Evolutionary conservation across 2,329 filamentous ascomycete species (phyloP), one percentile per base, ranked within the genome.

Genomic region (Aureobasidium namibiae): DNA sequence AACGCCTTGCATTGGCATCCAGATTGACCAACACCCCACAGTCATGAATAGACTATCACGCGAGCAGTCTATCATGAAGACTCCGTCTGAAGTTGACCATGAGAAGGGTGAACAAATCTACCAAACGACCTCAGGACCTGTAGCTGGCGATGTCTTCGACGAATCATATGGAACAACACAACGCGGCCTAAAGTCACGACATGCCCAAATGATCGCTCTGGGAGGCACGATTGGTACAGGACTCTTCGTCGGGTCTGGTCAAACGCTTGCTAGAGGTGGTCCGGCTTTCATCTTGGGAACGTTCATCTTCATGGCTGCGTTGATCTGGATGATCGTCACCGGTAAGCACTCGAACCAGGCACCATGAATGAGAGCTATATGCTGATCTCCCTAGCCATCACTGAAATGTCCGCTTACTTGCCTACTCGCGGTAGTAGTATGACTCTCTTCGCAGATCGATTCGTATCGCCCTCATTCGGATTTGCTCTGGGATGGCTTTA

Each of bases 381-480:
- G 16, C 36, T 42, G 11, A 54, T 8, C 14, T 23, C 1, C 5
- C 3, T 7, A 54, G 68, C 65, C 2, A 69, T 71, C 46, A 76
- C 76, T n/a, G 80, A 82, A 67, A 78, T 86, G 69, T 80, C 82
- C 10, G 77, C 82, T 36, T 84, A 82, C 74, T 76, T 85, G 46
- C 80, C 83, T 9, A 70, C 82, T 62, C 74, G 80, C 34, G 78
- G 79, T 62, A 74, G 68, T 60, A 75, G 78, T 62, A 78, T 81
- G 77, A 71, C 75, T 64, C 63, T 79, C 68, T 78, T 79, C 69
- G 70, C 69, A 60, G 71, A 73, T 56, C 73, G 75, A 49, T 76
- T 76, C 62, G 72, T 78, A 5, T 73, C 71, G 5, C 67, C 70
- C n/a, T 72, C 69, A 38, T 63, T 78, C 36, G 76, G 76, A 1